Evolutionary conservation across 108 stramenopile species (phyloP), one percentile per base, ranked within the genome.

Genomic region (Fistulifera solaris): DNA sequence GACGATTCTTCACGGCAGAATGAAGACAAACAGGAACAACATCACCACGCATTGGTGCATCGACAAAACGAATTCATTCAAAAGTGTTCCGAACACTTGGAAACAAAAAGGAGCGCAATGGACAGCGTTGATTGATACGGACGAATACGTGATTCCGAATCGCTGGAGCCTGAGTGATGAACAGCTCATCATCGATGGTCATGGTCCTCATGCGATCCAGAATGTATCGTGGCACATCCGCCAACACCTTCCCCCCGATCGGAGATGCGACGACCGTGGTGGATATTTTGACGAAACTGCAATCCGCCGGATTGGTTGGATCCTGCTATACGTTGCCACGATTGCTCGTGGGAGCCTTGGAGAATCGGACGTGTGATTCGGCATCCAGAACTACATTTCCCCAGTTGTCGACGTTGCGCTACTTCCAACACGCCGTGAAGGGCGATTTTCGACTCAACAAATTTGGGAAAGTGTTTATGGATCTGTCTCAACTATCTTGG

Each of bases 391-490:
- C 22, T 13, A 52, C 27, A 44, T 39, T 64, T 26, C 31, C 56
- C 14, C 3, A 21, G 14, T 14, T 74, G 7, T 27, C 27, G 27
- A 77, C 82, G 1, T 66, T 83, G 0, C 59, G 66, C 40, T 83
- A 63, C 42, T 49, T 59, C 13, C 72, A 76, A 54, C 75, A 77
- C 46, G 72, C 72, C 1, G 11, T 8, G 3, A 73, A 65, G 56
- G 68, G 54, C 1, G 65, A 70, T 41, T 73, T 73, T 54, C 21
- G 27, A n/a, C 49, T 45, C 27, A 73, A 72, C 51, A 67, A 65
- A 25, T 82, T 58, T 52, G 73, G 69, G 13, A 78, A 83, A 38
- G 75, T 72, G 13, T 64, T 83, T 10, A 61, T 83, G 28, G 65
- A 83, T 43, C 48, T 83, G 13, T 75, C 71, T 75, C 71, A 13